Conservation (phyloP, 148 eudicot genomes). For the Fagopyrum esculentum region DNA sequence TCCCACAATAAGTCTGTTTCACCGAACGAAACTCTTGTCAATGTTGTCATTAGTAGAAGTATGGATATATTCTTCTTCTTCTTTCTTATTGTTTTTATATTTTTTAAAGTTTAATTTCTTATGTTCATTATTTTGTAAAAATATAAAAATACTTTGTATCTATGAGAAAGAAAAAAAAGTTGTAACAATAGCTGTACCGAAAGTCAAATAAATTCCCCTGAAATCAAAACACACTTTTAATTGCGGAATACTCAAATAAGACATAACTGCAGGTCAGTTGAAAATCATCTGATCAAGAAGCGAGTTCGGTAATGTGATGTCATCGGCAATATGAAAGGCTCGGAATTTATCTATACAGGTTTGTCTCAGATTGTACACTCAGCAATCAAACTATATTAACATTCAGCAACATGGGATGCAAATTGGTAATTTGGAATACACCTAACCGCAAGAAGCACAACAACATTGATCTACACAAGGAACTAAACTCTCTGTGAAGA, state of each 20-base stretch:
- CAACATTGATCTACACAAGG: background rate
- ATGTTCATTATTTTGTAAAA: too few relatives aligned
- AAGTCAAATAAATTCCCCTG: too few relatives aligned
- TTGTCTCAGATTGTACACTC: background rate
- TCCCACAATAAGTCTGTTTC: too few relatives aligned
- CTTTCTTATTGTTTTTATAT: too few relatives aligned
- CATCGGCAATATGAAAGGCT: background rate
- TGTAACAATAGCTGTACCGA: too few relatives aligned
- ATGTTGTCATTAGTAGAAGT: too few relatives aligned
- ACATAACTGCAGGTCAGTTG: background rate
- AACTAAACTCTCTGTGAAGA: background rate
- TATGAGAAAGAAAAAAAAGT: too few relatives aligned
- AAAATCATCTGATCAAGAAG: background rate
- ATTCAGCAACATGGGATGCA: background rate
- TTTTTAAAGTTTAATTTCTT: too few relatives aligned
- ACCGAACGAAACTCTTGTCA: too few relatives aligned
- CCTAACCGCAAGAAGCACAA: slow-evolving; percentile 1
- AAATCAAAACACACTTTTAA: too few relatives aligned
- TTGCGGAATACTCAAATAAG: background rate
- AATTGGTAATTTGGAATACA: background rate
- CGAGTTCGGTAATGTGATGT: background rate
- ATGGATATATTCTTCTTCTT: too few relatives aligned
- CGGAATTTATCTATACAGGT: slow-evolving; percentile 9
- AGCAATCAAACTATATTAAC: background rate
- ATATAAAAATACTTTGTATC: too few relatives aligned